Conservation (phyloP, 2,329 filamentous ascomycete genomes). For the Sporothrix variecibatus region DNA sequence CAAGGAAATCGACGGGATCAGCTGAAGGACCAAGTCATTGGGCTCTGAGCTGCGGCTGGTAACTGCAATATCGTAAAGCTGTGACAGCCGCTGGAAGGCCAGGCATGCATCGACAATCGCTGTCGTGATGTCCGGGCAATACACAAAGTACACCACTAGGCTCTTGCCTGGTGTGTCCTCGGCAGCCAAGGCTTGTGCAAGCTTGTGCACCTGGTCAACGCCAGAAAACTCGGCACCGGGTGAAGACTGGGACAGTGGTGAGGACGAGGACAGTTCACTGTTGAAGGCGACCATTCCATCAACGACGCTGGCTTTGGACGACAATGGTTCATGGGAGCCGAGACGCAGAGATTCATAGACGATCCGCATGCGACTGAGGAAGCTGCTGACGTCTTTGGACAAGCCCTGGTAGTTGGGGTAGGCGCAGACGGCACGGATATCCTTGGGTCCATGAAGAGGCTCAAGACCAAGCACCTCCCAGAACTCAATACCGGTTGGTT, state of each 20-base stretch:
- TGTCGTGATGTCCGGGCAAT: slow-evolving; percentile 62
- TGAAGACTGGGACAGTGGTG: slow-evolving; percentile 19
- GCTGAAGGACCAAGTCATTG: slow-evolving; percentile 74
- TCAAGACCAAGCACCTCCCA: slow-evolving; percentile 80
- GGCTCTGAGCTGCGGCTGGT: slow-evolving; percentile 39
- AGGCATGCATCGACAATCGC: slow-evolving; percentile 71
- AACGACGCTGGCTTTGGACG: slow-evolving; percentile 45
- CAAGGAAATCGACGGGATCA: slow-evolving; percentile 69
- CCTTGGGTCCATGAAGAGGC: slow-evolving; percentile 70
- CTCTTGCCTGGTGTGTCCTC: slow-evolving; percentile 54
- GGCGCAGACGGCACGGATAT: slow-evolving; percentile 69
- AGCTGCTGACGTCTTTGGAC: slow-evolving; percentile 59
- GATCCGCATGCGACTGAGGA: slow-evolving; percentile 67
- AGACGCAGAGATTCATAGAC: slow-evolving; percentile 75
- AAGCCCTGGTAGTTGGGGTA: slow-evolving; percentile 68
- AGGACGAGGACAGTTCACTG: slow-evolving; percentile 25
- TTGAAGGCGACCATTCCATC: slow-evolving; percentile 55
- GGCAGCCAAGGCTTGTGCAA: slow-evolving; percentile 50
- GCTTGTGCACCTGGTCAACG: slow-evolving; percentile 50
- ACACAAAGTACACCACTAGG: slow-evolving; percentile 75
- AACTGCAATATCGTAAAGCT: slow-evolving; percentile 57
- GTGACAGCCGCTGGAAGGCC: slow-evolving; percentile 72
- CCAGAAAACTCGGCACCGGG: slow-evolving; percentile 49
- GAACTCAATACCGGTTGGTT: slow-evolving; percentile 73
- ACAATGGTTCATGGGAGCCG: slow-evolving; percentile 61